Conservation (phyloP, 257 asterid species). For the Ilex aquifolium region DNA sequence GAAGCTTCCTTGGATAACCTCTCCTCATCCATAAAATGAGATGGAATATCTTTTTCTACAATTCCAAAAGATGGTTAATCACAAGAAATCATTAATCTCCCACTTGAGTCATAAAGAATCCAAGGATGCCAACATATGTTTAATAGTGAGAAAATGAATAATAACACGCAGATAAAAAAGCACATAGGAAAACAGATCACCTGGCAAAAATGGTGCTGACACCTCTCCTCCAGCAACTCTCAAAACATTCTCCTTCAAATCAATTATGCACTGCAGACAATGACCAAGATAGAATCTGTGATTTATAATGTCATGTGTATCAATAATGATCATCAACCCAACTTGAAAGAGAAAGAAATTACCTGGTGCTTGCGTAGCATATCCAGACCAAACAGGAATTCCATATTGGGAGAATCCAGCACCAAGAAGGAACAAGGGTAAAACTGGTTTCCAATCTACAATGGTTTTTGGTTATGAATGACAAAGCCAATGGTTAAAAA, state of each 20-base stretch:
- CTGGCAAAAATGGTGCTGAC: slow-evolving; percentile 86
- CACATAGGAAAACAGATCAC: slow-evolving; percentile 24
- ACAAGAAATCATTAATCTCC: background rate
- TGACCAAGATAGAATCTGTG: slow-evolving; percentile 12
- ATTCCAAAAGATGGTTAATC: slow-evolving; percentile 13
- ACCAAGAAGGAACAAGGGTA: slow-evolving; percentile 93
- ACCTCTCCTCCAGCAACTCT: slow-evolving; percentile 99
- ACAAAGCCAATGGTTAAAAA: background rate
- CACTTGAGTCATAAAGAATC: background rate
- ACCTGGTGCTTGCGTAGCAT: slow-evolving; percentile 99
- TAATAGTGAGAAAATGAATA: slow-evolving; percentile 5
- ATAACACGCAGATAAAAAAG: slow-evolving; percentile 2
- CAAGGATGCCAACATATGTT: too few species aligned
- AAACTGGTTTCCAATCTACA: slow-evolving; percentile 71
- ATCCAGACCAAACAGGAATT: slow-evolving; percentile 94
- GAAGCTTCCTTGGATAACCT: slow-evolving; percentile 75
- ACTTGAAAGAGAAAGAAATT: slow-evolving; percentile 12
- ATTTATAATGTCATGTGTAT: slow-evolving; percentile 6
- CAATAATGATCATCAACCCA: background rate
- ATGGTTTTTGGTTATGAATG: slow-evolving; percentile 18
- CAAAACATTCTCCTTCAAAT: slow-evolving; percentile 86
- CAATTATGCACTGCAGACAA: slow-evolving; percentile 77
- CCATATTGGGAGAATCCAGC: slow-evolving; percentile 95
- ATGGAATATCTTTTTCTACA: slow-evolving; percentile 89
- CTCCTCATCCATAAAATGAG: slow-evolving; percentile 66